These are phyloP conservation scores for Aquilaria malaccensis DNA, from an alignment of 345 rosid species.

Conservation along the genomic window DNA sequence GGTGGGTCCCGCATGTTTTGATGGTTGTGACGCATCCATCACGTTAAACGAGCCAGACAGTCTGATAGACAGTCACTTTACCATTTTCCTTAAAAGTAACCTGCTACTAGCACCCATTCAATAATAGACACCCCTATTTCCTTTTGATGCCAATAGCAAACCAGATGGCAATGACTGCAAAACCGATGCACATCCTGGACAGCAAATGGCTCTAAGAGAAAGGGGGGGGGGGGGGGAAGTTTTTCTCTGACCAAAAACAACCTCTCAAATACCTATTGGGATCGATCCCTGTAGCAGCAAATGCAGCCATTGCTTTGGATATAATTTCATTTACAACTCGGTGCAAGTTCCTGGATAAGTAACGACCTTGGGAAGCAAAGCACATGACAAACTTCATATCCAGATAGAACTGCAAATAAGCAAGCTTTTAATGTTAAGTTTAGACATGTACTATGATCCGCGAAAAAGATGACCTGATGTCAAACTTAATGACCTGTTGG, in stretches of 20 bases:
- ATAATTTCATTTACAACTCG: conserved; percentile 88
- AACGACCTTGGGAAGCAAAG: conserved; percentile 98
- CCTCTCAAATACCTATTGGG: conserved; percentile 59
- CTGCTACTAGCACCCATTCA: too few relatives aligned
- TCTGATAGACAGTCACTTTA: too few relatives aligned
- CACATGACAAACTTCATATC: conserved; percentile 91
- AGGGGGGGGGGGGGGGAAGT: too few relatives aligned
- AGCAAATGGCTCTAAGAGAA: too few relatives aligned
- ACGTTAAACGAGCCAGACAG: too few relatives aligned
- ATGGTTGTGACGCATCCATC: too few relatives aligned
- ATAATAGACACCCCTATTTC: too few relatives aligned
- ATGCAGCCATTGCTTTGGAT: conserved; percentile 69
- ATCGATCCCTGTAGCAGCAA: conserved; percentile 89
- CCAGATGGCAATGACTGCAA: too few relatives aligned
- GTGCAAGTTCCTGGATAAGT: conserved; percentile 83
- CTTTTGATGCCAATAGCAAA: too few relatives aligned
- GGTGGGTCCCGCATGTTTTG: too few relatives aligned
- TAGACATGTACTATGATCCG: neutral
- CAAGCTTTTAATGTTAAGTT: conserved; percentile 11
- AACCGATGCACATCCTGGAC: too few relatives aligned
- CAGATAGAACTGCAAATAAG: conserved; percentile 64
- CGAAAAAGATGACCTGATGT: conserved; percentile 3
- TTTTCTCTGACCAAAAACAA: neutral
- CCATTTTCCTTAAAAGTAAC: too few relatives aligned
- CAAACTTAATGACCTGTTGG: conserved; percentile 52